Evolutionary conservation across 2,329 filamentous ascomycete genomes (phyloP), one percentile per base, ranked within the genome.

Genomic region (Chrysoporthe cubensis): DNA sequence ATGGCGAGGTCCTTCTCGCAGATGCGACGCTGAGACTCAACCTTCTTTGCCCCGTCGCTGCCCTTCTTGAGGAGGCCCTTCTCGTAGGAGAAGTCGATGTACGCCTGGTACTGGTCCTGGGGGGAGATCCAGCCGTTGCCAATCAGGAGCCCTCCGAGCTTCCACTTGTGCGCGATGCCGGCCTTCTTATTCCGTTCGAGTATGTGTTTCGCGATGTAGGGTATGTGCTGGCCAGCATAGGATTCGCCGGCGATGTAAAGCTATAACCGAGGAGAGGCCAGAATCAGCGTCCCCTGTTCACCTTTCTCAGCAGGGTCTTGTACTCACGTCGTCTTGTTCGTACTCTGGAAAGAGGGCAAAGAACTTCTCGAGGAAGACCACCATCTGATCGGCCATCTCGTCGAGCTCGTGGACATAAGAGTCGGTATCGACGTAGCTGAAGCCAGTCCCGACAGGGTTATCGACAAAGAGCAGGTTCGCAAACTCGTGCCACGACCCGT

Each of bases 401-500:
- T 91, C 87, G 69, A 99, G 85, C 77, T 97, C 95, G 72, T 90
- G 88, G 21, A 97, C 78, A 76, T 92, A 98, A 74, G 89, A 92
- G 78, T 99, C 87, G 16, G 93, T 96, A 76, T 97, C 91, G 76
- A 94, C 94, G 76, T 96, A 98, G 80, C 96, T 99, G 82, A 92
- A 99, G 2, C 96, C 96, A 1, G 95, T 97, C 14, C 96, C 96
- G 46, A 98, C 94, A 0, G 96, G 96, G 76, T 98, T 96, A 76
- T 99, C 96, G 69, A 99, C 93, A 76, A 99, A 99, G 68, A 99
- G 87, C 63, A 99, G 80, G 75, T 99, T 99, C 71, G 96, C 93
- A 76, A 98, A 99, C 81, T 99, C 95, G 79, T 97, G 91, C 96
- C 96, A 99, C 0, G 94, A 94, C n/a, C 96, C 96, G 66, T 96